Percentiles rank a stretch among this genome's conserved stretches.
phyloP scores from a whole-genome alignment of 176 grass and related monocot genomes.

The Aechmea fasciata region DNA sequence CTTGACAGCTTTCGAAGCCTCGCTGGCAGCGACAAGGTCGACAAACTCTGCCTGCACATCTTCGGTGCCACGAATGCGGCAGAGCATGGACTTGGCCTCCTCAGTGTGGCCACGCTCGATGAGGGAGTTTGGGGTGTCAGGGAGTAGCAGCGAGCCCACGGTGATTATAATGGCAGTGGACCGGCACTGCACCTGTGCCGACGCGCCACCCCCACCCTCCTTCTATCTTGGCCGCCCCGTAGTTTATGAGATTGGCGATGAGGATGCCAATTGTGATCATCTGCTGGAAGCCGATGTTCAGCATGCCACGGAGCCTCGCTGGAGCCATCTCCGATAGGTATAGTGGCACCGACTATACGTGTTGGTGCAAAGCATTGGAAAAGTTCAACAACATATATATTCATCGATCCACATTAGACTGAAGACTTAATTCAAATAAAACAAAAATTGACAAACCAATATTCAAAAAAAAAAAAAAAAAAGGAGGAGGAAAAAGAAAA shows the following conservation, averaged over 20 bases:
- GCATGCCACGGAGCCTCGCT: background rate
- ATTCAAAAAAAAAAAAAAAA: background rate
- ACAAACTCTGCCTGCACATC: background rate
- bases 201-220: background rate
- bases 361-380: too few species aligned
- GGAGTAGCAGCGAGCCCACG: background rate
- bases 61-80: background rate
- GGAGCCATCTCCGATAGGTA: background rate
- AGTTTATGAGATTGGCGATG: background rate
- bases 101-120: background rate
- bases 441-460: background rate
- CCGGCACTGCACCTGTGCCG: too few species aligned
- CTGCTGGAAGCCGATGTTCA: background rate
- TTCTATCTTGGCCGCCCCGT: background rate
- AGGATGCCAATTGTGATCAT: slow-evolving; percentile 1
- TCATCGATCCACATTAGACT: background rate
- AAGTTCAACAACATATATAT: background rate
- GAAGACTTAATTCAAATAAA: background rate
- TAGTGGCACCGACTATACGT: background rate
- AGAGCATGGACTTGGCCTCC: background rate
- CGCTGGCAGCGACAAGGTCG: background rate
- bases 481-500: background rate
- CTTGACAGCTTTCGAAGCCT: slow-evolving; percentile 2
- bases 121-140: background rate
- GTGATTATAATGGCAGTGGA: background rate